Evolutionary conservation across 163 green algal genomes (phyloP), one percentile per base, ranked within the genome.

Genomic region (Picocystis sp.): DNA sequence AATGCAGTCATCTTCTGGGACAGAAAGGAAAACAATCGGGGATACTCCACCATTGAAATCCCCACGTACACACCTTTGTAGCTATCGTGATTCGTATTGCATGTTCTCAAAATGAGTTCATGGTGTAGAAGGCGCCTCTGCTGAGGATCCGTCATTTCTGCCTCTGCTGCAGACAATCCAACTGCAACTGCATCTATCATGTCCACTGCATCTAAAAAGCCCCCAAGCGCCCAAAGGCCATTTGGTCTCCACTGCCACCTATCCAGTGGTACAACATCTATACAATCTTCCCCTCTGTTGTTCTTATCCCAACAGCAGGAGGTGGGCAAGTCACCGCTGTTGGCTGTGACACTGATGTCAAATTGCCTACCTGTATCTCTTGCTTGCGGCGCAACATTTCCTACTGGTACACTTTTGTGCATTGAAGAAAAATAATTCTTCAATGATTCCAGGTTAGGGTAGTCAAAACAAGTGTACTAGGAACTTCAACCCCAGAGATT

Each of bases 21-120:
- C 42, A 63, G 29, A 55, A 43, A 22, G 43, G n/a, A 58, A n/a
- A 51, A 51, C 47, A 29, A 49, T 11, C 11, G 84, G 6, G 64
- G 62, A 42, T 83, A 90, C 56, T 90, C 81, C 3, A 72, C 72
- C 0, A 62, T 84, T 22, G 71, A 83, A 49, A 90, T 78, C 42
- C 81, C 81, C 22, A 87, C 67, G 65, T 74, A 90, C 45, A 88
- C 76, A 12, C 70, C 78, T 3, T 56, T 33, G 22, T 5, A n/a
- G 14, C 45, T 22, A 51, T 33, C 23, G 42, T 29, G 17, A 3
- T 24, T 13, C 33, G 12, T 3, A 41, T 52, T 43, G 12, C 44
- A 29, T 3, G n/a, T 15, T 38, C 44, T 15, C 3, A 10, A 56
- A 25, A 42, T 6, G 5, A 33, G 47, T 33, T 41, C 2, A 13